A percentile compares a stretch with the other conserved stretches of the same genome.
These are phyloP conservation scores for Pythium sp. DNA, from an alignment of 352 stramenopile genomes.

Conservation along the genomic window DNA sequence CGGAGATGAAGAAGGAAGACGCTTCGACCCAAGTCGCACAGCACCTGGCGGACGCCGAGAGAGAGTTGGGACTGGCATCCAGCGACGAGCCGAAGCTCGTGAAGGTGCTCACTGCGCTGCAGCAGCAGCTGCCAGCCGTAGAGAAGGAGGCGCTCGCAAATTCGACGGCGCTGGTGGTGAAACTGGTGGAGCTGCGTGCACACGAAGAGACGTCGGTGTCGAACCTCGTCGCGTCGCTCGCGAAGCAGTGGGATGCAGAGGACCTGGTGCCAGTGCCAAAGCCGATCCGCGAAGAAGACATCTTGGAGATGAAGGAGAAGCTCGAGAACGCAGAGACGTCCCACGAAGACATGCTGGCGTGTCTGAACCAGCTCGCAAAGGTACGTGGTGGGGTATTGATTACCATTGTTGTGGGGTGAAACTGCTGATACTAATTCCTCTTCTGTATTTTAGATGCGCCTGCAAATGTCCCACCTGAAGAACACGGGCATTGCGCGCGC, in stretches of 20 bases:
- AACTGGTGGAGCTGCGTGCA: slow-evolving; percentile 36
- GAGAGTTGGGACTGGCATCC: slow-evolving; percentile 29
- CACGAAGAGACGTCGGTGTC: slow-evolving; percentile 31
- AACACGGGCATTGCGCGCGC: slow-evolving; percentile 60
- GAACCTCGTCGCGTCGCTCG: slow-evolving; percentile 32
- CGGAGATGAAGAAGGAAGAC: slow-evolving; percentile 13
- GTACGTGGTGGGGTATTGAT: slow-evolving; percentile 10
- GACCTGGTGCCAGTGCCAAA: slow-evolving; percentile 47
- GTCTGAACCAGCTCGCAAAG: slow-evolving; percentile 50
- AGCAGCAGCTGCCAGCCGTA: slow-evolving; percentile 24
- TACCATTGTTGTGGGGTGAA: not conserved
- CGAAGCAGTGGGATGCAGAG: slow-evolving; percentile 47
- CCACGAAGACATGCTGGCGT: slow-evolving; percentile 66
- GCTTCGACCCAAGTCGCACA: slow-evolving; percentile 18
- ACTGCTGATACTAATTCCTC: not conserved
- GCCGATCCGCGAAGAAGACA: slow-evolving; percentile 49
- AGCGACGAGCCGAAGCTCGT: slow-evolving; percentile 43
- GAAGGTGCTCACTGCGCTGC: slow-evolving; percentile 29
- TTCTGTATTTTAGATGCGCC: slow-evolving; percentile 35
- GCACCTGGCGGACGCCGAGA: slow-evolving; percentile 32
- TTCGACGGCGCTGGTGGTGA: slow-evolving; percentile 29
- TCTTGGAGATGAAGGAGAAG: slow-evolving; percentile 58
- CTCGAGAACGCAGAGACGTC: slow-evolving; percentile 44
- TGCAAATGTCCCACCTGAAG: slow-evolving; percentile 65
- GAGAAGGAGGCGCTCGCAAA: slow-evolving; percentile 29